Percentiles rank a stretch among this genome's conserved stretches.
phyloP scores from a whole-genome alignment of 352 stramenopile species.

The Thalassiosira hispida region DNA sequence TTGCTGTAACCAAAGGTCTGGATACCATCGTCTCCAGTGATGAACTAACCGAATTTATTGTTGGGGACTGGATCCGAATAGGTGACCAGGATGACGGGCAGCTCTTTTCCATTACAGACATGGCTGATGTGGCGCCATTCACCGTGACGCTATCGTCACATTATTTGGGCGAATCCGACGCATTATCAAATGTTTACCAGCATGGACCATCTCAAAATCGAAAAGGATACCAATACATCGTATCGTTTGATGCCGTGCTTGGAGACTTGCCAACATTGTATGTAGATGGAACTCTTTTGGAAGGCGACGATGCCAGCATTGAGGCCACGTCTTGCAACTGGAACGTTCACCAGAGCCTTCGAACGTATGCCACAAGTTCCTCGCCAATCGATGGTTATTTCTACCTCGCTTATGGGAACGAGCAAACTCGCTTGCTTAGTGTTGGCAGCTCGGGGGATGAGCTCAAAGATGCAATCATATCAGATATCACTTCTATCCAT shows the following conservation, averaged over 20 bases:
- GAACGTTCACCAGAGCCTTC: conserved; percentile 85
- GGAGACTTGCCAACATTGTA: conserved; percentile 79
- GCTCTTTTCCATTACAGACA: conserved; percentile 88
- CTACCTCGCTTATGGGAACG: conserved; percentile 86
- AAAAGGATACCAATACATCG: conserved; percentile 84
- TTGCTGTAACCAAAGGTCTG: conserved; percentile 87
- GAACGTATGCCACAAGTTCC: conserved; percentile 17
- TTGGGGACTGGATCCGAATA: conserved; percentile 93
- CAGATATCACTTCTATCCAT: conserved; percentile 86
- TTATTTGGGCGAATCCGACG: conserved; percentile 84
- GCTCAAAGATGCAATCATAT: conserved; percentile 79
- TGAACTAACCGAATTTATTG: conserved; percentile 74
- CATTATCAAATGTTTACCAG: conserved; percentile 87
- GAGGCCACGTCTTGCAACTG: conserved; percentile 89
- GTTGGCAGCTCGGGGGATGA: conserved; percentile 79
- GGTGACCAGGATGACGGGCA: conserved; percentile 81
- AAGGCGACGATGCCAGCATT: conserved; percentile 45
- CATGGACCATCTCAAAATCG: conserved; percentile 72
- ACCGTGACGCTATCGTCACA: conserved; percentile 89
- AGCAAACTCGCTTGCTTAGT: conserved; percentile 84
- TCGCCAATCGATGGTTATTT: conserved; percentile 87
- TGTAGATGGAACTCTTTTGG: conserved; percentile 81
- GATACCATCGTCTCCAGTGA: conserved; percentile 83
- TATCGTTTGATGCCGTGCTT: conserved; percentile 91
- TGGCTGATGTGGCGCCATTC: conserved; percentile 71